These are phyloP conservation scores for Serendipita sp. DNA, from an alignment of 1,284 basidiomycete genomes.

Conservation along the genomic window DNA sequence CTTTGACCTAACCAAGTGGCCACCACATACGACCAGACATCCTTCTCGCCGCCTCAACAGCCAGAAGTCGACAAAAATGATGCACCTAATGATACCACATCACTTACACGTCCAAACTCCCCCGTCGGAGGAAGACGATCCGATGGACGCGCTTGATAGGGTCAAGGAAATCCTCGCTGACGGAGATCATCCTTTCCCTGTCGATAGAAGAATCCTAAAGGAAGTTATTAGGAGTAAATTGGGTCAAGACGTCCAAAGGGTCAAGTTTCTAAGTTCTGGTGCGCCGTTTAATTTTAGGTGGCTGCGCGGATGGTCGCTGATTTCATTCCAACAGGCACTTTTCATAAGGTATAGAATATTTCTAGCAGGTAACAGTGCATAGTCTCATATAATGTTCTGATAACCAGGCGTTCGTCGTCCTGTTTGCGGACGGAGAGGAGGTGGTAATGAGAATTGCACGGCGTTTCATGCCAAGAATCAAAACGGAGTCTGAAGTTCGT, in stretches of 20 bases:
- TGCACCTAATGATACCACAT: not conserved
- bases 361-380: not conserved
- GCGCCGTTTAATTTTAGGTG: slow-evolving; percentile 18
- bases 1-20: not conserved
- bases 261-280: slow-evolving; percentile 62
- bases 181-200: slow-evolving; percentile 47
- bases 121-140: not conserved
- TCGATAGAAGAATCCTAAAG: slow-evolving; percentile 54
- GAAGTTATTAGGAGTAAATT: slow-evolving; percentile 61
- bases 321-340: slow-evolving; percentile 39
- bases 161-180: slow-evolving; percentile 20
- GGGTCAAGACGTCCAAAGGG: slow-evolving; percentile 46
- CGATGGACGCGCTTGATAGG: not conserved
- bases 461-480: slow-evolving; percentile 66
- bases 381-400: not conserved
- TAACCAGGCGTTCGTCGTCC: slow-evolving; percentile 51
- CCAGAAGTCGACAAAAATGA: not conserved
- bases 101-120: slow-evolving; percentile 4
- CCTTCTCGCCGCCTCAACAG: too few species aligned
- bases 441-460: slow-evolving; percentile 64
- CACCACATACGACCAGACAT: too few species aligned
- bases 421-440: slow-evolving; percentile 40
- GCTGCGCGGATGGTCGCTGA: not conserved
- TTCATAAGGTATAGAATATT: slow-evolving; percentile 36
- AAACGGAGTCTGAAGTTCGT: slow-evolving; percentile 57